Base-by-base conservation (phyloP, 768 basidiomycete genomes). In the Sistotremastrum niveocremeum region DNA sequence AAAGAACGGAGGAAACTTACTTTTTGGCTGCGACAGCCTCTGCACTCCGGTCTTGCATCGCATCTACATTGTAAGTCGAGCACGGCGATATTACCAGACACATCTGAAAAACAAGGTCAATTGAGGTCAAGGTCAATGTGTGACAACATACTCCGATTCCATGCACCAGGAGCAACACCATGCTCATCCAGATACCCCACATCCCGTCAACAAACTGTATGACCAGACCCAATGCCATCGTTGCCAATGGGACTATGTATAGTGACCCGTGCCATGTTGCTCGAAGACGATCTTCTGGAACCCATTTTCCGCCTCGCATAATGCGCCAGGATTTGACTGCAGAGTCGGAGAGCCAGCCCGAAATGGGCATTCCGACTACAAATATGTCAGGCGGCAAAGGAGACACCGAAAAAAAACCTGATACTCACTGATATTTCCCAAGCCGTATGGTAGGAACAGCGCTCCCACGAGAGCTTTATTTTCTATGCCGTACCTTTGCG, bases 201-300 rank as follows among this genome's bases (percentile, higher is more conserved):
- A 49, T 63, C 2, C 77, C 75, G 5, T 61, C 60, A 4, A 82
- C 62, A 54, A 68, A 79, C 34, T 64, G 54, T 10, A 69, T 75
- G 12, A 71, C 54, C 3, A 81, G 50, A 1, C 80, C 79, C 0
- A 65, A 68, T 0, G 61, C 42, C 0, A 74, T 54, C 2, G 77
- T 57, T 1, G 79, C 73, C 1, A 77, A 29, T 0, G 81, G 84
- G 4, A 72, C 63, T 30, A 81, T 60, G 11, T 73, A 34, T 0
- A 67, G 59, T 3, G 66, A 67, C 6, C 74, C 73, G 4, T 66
- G 51, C 34, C 75, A 56, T 2, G 71, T 63, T 2, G 68, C 77
- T 1, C 76, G 68, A 29, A 84, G 66, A 4, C 81, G 73, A 51
- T 81, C 83, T 57, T 85, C 81, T 0, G 81, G 81, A 39, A 74